Evolutionary conservation across 179 eudicot genomes (phyloP), one percentile per base, ranked within the genome.

Genomic region (Sideroxylon spinosum): DNA sequence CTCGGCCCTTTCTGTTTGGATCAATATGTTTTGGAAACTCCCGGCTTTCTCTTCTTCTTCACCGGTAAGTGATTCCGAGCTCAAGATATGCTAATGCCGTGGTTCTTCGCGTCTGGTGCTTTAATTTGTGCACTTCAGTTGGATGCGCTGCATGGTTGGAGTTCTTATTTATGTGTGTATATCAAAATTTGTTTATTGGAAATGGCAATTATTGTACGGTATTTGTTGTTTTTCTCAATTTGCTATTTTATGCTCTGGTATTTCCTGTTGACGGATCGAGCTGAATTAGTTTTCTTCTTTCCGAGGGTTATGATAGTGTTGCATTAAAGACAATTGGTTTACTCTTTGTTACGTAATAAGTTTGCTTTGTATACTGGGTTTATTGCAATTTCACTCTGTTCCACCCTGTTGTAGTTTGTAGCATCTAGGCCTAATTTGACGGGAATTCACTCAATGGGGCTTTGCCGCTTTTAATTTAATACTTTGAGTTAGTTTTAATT

Each of bases 1-100:
- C 70, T 57, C 56, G n/a, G 14, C 46, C 69, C 59, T 64, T 37
- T 17, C 32, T 71, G 56, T 37, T 57, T 2, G 13, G 44, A 37
- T 12, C 81, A 60, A 23, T 78, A 92, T 92, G 97, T 92, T 92
- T 50, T 92, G 97, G 97, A 86, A 88, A 84, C 90, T 90, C 76
- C 78, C 89, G 50, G 71, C 94, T 50, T 76, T 91, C 8, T 91
- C 97, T 65, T 89, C 97, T 73, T 84, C 97, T 50, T 92, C 97
- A 19, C 92, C 97, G 29, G 97, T 92, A 79, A 88, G 90, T 87
- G 10, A 46, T 52, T 7, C 13, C 56, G 14, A 52, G 56, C 16
- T 52, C 56, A 52, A 14, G 14, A 7, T 12, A 14, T 52, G 56
- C 12, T 52, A 25, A 29, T 59, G 64, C 44, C 9, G 0, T 4